These are phyloP conservation scores for Melaleuca alternifolia DNA, from an alignment of 345 rosid species.

Conservation along the genomic window DNA sequence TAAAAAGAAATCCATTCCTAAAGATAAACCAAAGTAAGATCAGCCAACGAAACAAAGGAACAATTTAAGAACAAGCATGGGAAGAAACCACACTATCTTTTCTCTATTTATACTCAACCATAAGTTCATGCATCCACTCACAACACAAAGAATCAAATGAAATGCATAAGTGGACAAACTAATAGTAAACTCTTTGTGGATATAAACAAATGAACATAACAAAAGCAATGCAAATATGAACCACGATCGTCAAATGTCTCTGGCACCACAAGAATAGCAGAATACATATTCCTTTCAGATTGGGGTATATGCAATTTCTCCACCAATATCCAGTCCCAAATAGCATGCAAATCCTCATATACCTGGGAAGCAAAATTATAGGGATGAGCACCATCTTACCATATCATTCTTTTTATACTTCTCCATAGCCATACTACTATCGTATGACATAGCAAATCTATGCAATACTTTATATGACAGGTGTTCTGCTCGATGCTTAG, in stretches of 20 bases:
- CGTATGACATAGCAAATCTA: no score
- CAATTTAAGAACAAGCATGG: background rate
- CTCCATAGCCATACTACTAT: no score
- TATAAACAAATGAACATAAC: background rate
- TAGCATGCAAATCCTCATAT: constrained; percentile 64
- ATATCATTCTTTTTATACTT: background rate
- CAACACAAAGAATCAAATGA: no score
- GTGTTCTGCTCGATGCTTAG: background rate
- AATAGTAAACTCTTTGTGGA: background rate
- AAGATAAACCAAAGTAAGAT: background rate
- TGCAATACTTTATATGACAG: no score
- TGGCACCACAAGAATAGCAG: constrained; percentile 71
- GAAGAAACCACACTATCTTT: background rate
- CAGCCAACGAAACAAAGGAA: background rate
- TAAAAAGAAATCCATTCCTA: background rate
- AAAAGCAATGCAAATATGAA: constrained; percentile 6
- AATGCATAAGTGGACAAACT: rapidly evolving
- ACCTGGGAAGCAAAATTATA: constrained; percentile 35
- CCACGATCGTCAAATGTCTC: constrained; percentile 84
- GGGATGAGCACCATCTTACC: background rate
- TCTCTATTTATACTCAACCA: background rate
- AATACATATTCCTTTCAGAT: no score
- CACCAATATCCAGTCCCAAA: constrained; percentile 74
- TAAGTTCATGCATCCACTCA: rapidly evolving
- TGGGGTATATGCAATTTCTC: constrained; percentile 55